A percentile compares a stretch with the other conserved stretches of the same genome.
phyloP scores from a whole-genome alignment of 75 land plant genomes.

The Adiantum capillusveneris region DNA sequence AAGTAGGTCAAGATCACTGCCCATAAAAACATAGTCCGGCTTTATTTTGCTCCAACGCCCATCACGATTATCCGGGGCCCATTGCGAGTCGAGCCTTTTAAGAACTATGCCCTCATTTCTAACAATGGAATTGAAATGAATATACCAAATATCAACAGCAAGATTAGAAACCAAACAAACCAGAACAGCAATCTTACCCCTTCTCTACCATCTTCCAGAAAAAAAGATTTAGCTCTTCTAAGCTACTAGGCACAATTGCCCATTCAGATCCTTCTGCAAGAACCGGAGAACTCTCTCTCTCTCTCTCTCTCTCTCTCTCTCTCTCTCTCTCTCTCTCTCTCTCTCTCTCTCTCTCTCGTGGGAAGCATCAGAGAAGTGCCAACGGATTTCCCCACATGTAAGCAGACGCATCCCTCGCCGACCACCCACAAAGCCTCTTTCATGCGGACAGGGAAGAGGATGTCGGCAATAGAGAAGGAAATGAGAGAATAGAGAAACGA shows the following conservation, averaged over 20 bases:
- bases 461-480: too few species aligned
- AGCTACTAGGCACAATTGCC: conserved; percentile 11
- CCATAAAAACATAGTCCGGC: conserved; percentile 23
- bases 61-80: conserved; percentile 30
- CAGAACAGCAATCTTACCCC: conserved; percentile 8
- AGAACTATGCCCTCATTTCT: conserved; percentile 32
- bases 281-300: neutral
- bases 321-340: too few species aligned
- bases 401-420: too few species aligned
- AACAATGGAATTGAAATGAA: neutral
- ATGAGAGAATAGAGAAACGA: too few species aligned
- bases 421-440: too few species aligned
- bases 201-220: conserved; percentile 13
- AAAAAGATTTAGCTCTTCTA: conserved; percentile 13
- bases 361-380: too few species aligned
- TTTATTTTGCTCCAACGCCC: conserved; percentile 31
- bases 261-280: conserved; percentile 11
- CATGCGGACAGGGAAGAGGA: too few species aligned
- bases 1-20: conserved; percentile 24
- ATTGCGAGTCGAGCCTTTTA: conserved; percentile 17
- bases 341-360: too few species aligned
- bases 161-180: too few species aligned
- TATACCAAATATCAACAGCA: too few species aligned
- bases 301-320: too few species aligned
- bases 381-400: too few species aligned